phyloP scores from a whole-genome alignment of 495 filamentous ascomycete genomes.

The Tuber brumale region DNA sequence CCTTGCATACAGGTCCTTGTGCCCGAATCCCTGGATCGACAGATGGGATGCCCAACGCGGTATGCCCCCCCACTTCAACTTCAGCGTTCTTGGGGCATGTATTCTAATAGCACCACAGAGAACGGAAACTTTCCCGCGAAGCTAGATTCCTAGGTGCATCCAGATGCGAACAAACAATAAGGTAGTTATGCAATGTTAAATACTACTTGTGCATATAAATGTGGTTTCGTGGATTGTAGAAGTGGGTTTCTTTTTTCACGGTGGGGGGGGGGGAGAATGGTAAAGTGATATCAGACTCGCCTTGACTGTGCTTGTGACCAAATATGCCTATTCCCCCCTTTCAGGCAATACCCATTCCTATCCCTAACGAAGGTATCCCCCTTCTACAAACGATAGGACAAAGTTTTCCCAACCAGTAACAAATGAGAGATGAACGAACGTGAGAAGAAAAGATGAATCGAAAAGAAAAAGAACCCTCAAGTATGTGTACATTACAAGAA shows the following conservation, averaged over 20 bases:
- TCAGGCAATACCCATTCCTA: neutral
- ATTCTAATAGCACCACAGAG: conserved; percentile 50
- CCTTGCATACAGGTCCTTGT: conserved; percentile 91
- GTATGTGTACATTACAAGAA: neutral
- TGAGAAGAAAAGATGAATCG: neutral
- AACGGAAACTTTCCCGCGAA: conserved; percentile 82
- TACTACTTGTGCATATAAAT: neutral
- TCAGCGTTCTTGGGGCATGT: conserved; percentile 5
- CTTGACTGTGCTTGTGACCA: neutral
- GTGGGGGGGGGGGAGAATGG: neutral
- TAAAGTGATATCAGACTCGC: neutral
- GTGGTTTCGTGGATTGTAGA: neutral
- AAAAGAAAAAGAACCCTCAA: neutral
- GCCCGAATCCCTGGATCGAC: conserved; percentile 88
- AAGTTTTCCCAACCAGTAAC: conserved; percentile 1
- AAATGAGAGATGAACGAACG: neutral
- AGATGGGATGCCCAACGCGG: conserved; percentile 97
- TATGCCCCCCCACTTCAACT: conserved; percentile 46
- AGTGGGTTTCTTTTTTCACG: neutral
- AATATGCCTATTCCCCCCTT: neutral
- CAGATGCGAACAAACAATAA: neutral
- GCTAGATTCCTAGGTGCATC: conserved; percentile 51
- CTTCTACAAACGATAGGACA: neutral
- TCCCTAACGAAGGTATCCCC: neutral
- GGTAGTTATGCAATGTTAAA: conserved; percentile 2